Evolutionary conservation across 2,329 filamentous ascomycete genomes (phyloP), one percentile per base, ranked within the genome.

Genomic region (Aspergillus sp.): DNA sequence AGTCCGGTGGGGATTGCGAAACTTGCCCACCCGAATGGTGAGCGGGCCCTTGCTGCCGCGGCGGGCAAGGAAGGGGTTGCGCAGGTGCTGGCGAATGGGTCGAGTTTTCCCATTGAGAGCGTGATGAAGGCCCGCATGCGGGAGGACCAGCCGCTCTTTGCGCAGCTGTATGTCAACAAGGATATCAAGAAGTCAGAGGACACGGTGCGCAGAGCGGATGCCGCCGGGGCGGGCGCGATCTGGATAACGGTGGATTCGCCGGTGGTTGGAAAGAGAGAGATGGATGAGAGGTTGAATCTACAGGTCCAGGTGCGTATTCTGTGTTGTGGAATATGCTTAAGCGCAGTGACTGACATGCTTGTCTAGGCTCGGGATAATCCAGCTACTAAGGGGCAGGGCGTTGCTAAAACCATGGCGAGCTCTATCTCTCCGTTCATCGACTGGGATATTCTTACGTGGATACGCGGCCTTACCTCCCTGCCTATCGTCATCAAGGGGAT

Each of bases 1-100:
- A 77, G 77, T 1, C 72, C 78, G 0, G 73, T 75, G 0, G 78
- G 75, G 0, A 75, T 80, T 62, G 78, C 78, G 14, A 77, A 76
- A 49, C 71, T 81, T 16, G 77, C 78, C 0, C 77, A 81, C 61
- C 70, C 74, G 2, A 73, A 78, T 6, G 79, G 78, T 1, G 80
- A 81, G 60, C 68, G 76, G 14, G 78, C 77, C 0, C 71, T 80
- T 10, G 76, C 77, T 12, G 65, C 70, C 36, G 78, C 74, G 2
- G 79, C 77, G 11, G 75, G 73, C 0, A 70, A 69, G 12, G 71
- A 74, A 49, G 71, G 72, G 0, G 60, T 78, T 6, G 74, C 68
- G 0, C 77, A 75, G 72, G 75, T 71, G 4, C 63, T 75, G 58
- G 72, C 73, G 2, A 77, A 72, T 4, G 71, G 76, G 22, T 74